Evolutionary conservation across 306 rosid species (phyloP), one percentile per base, ranked within the genome.

Genomic region (Cucumis cinereus): DNA sequence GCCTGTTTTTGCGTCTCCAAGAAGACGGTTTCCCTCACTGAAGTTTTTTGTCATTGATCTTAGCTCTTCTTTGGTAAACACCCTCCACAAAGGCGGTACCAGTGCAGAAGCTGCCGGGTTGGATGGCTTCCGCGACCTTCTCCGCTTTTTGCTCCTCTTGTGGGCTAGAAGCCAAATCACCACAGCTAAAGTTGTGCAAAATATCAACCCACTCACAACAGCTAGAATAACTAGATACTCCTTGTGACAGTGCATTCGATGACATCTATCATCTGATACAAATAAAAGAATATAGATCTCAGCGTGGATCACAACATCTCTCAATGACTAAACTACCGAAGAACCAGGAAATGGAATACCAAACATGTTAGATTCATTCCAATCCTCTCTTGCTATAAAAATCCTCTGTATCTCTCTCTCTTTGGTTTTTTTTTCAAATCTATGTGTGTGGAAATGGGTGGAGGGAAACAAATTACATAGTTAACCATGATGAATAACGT

Each of bases 1-100:
- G 45, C 97, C 97, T 41, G 95, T 86, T 90, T 92, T 94, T 71
- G 97, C 82, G 85, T 94, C 97, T 77, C 99, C 99, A 62, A 83
- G 79, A 78, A 94, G 96, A 82, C 99, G 96, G 73, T 86, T 92
- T 74, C 96, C 97, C 89, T 94, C 99, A 80, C 99, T 94, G 74
- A 94, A 94, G 86, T 90, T 94, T 88, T 94, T 94, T 16, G 99
- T 92, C 74, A 90, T 81, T 6, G 95, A 89, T 87, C 90, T 83
- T 38, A 94, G 83, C 80, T 94, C 99, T 77, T 94, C 99, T 86
- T 92, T 94, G 73, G 93, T 84, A 77, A 90, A 94, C 63, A 92
- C 88, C 89, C 86, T 94, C 99, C 99, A 94, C 2, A 91, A 89
- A 57, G 96, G 97, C 36, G 93, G 84, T 33, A 89, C 89, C 68